phyloP scores from a whole-genome alignment of 1,284 basidiomycete species.

The Phenoliferia sp. region DNA sequence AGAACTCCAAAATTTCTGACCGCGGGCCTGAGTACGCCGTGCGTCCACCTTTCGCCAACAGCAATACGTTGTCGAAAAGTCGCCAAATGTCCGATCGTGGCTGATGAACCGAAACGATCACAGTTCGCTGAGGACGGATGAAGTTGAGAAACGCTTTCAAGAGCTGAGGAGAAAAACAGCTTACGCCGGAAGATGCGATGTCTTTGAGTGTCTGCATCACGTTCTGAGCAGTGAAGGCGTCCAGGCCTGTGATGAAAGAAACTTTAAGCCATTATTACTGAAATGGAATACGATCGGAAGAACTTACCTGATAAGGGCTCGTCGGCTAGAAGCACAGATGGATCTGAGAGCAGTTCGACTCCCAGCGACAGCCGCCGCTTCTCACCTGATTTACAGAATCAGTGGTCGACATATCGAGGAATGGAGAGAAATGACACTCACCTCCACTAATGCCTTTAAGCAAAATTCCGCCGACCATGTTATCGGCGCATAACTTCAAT shows the following conservation, averaged over 20 bases:
- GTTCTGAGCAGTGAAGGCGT: slow-evolving; percentile 49
- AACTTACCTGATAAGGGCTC: slow-evolving; percentile 38
- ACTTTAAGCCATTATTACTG: slow-evolving; percentile 4
- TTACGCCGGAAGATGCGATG: slow-evolving; percentile 48
- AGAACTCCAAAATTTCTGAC: slow-evolving; percentile 39
- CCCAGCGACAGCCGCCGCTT: slow-evolving; percentile 53
- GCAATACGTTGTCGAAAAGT: slow-evolving; percentile 49
- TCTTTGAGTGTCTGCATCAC: slow-evolving; percentile 47
- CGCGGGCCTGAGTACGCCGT: slow-evolving; percentile 43
- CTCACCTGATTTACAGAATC: slow-evolving; percentile 42
- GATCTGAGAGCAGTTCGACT: slow-evolving; percentile 50
- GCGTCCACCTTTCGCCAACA: slow-evolving; percentile 51
- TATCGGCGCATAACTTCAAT: slow-evolving; percentile 51
- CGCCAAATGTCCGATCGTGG: slow-evolving; percentile 51
- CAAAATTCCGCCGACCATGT: slow-evolving; percentile 52
- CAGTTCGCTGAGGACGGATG: slow-evolving; percentile 41
- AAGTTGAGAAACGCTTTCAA: background rate
- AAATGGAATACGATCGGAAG: background rate
- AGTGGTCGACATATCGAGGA: background rate
- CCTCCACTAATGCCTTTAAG: slow-evolving; percentile 48
- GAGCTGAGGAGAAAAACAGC: background rate
- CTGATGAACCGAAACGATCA: slow-evolving; percentile 54
- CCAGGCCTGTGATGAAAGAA: slow-evolving; percentile 43
- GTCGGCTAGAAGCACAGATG: slow-evolving; percentile 49
- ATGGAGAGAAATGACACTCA: background rate